These are phyloP conservation scores for Aspergillus saccharolyticus DNA, from an alignment of 495 filamentous ascomycete species.

Conservation along the genomic window DNA sequence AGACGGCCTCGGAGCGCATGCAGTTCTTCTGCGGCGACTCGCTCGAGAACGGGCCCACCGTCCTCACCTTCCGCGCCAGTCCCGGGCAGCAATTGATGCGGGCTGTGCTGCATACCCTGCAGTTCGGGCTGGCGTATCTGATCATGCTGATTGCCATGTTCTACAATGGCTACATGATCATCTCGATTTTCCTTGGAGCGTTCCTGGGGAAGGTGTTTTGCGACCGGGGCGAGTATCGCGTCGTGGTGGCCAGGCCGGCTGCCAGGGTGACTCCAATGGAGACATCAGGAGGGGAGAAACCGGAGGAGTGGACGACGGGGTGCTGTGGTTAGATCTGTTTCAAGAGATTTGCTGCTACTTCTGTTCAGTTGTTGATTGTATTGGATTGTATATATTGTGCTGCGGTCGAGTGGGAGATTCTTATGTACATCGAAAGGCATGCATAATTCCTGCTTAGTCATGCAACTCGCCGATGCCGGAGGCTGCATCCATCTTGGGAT, in stretches of 20 bases:
- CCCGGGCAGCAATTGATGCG: conserved; percentile 53
- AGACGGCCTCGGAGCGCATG: conserved; percentile 9
- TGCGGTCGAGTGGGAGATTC: too few species aligned
- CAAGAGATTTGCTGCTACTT: too few species aligned
- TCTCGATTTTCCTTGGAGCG: conserved; percentile 56
- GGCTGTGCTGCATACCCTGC: conserved; percentile 53
- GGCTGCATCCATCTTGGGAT: too few species aligned
- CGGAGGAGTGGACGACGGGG: conserved; percentile 21
- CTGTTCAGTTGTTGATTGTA: too few species aligned
- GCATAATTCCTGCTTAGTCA: too few species aligned
- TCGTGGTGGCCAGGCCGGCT: conserved; percentile 13
- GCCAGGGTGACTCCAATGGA: background rate
- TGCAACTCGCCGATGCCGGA: too few species aligned
- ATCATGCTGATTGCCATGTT: conserved; percentile 61
- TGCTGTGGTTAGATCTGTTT: conserved; percentile 16
- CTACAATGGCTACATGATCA: conserved; percentile 57
- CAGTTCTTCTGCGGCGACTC: conserved; percentile 16
- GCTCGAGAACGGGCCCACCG: background rate
- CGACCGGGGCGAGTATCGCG: conserved; percentile 41
- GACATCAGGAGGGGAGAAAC: too few species aligned
- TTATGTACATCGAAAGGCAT: too few species aligned
- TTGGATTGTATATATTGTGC: too few species aligned
- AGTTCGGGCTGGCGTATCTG: conserved; percentile 62
- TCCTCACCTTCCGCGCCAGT: conserved; percentile 39
- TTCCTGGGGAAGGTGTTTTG: conserved; percentile 53